These are phyloP conservation scores for Nepenthes alata DNA, from an alignment of 179 eudicot genomes.

Conservation along the genomic window DNA sequence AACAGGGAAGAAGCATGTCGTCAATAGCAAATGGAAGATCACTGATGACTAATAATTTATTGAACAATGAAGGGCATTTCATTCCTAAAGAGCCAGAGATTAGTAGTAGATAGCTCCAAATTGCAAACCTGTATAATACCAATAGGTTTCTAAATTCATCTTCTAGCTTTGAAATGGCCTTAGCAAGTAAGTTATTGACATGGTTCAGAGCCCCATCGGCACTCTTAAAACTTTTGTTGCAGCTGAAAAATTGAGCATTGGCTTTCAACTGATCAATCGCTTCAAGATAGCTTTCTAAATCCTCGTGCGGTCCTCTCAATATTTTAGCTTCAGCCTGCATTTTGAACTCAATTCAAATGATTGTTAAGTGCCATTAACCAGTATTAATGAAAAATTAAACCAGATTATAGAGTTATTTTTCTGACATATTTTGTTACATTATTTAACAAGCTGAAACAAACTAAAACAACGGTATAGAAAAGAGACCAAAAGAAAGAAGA, in stretches of 20 bases:
- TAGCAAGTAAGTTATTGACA: conserved; percentile 41
- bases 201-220: conserved; percentile 40
- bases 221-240: conserved; percentile 44
- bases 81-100: conserved; percentile 4
- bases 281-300: conserved; percentile 80
- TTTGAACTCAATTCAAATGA: not conserved
- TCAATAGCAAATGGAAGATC: too few relatives aligned
- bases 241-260: conserved; percentile 40
- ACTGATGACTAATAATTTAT: too few relatives aligned
- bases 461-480: too few relatives aligned
- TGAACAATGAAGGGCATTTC: too few relatives aligned
- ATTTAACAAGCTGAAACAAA: too few relatives aligned
- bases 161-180: conserved; percentile 57
- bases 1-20: too few relatives aligned
- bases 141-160: conserved; percentile 72
- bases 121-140: conserved; percentile 44
- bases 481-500: too few relatives aligned
- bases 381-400: not conserved
- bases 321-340: conserved; percentile 76
- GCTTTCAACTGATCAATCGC: conserved; percentile 62
- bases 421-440: too few relatives aligned
- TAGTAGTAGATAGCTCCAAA: not conserved
- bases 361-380: not conserved
- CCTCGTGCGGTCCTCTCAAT: conserved; percentile 80
- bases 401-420: not conserved